Evolutionary conservation across 1,284 basidiomycete species (phyloP), one percentile per base, ranked within the genome.

Genomic region (Tremellales sp.): DNA sequence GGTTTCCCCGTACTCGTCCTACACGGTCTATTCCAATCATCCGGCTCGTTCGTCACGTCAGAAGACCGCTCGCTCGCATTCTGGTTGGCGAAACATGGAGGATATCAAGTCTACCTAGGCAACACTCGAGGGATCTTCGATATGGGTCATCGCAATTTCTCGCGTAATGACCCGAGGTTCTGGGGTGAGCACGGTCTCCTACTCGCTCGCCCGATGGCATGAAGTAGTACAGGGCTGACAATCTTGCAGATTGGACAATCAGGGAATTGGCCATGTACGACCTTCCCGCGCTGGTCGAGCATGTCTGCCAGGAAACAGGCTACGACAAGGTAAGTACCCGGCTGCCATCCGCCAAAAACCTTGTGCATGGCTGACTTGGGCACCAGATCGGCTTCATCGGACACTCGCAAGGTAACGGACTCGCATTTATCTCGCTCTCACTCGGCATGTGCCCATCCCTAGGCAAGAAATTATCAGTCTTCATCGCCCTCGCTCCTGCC

Each of bases 21-120:
- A 55, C 81, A 83, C 70, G 81, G 82, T 29, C 72, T 83, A 4
- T 83, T 83, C 68, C 82, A 83, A 67, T 79, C 77, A 3, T 78
- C 78, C n/a, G 82, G 82, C 4, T 79, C 77, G 39, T 83, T 83
- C 61, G 77, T 83, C 53, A 83, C 82, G 0, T 80, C 78, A 13
- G 82, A 83, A 59, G 81, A 83, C 49, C 73, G 82, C 6, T 79
- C 77, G 25, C 66, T 83, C 12, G 81, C 82, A 1, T 82, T 83
- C 64, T 83, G 81, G 81, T 71, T 83, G 5, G 79, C 81, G 5
- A 75, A 77, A 48, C 75, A 81, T 40, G 79, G 76, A 63, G 71
- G 72, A 8, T 83, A 82, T 61, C 79, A 82, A 56, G 80, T 83
- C n/a, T 83, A 81, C 58, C 70, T 83, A 8, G 81, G 81, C 27